These are phyloP conservation scores for Penicillium paxilli DNA, from an alignment of 495 filamentous ascomycete genomes.

Conservation along the genomic window DNA sequence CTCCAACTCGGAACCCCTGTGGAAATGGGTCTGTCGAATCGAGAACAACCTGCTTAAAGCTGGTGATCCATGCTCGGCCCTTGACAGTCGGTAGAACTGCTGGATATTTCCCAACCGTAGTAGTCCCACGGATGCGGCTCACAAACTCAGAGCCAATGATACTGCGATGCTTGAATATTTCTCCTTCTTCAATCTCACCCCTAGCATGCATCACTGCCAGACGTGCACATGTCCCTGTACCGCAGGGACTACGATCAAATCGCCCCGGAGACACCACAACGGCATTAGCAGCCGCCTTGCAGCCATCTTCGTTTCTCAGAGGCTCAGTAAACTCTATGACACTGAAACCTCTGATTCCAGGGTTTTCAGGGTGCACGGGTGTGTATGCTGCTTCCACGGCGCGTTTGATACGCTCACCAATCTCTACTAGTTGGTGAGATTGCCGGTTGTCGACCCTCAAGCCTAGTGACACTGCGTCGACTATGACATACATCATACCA, in stretches of 20 bases:
- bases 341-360: conserved; percentile 28
- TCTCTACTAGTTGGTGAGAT: conserved; percentile 21
- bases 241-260: conserved; percentile 39
- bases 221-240: conserved; percentile 37
- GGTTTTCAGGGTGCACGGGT: conserved; percentile 36
- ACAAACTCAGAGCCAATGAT: conserved; percentile 32
- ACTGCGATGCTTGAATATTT: conserved; percentile 31
- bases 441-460: conserved; percentile 20
- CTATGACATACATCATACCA: conserved; percentile 38
- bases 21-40: conserved; percentile 35
- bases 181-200: conserved; percentile 24
- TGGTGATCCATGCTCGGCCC: conserved; percentile 36
- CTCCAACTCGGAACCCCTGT: conserved; percentile 30
- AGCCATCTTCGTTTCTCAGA: conserved; percentile 10
- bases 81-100: conserved; percentile 34
- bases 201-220: conserved; percentile 33
- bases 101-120: conserved; percentile 24
- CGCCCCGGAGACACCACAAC: conserved; percentile 37
- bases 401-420: conserved; percentile 34
- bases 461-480: conserved; percentile 28
- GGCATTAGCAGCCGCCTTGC: conserved; percentile 27
- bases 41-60: conserved; percentile 33
- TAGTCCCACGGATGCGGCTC: conserved; percentile 26
- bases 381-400: conserved; percentile 22
- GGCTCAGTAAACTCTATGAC: conserved; percentile 29